These are phyloP conservation scores for Hydnum rufescens DNA, from an alignment of 768 basidiomycete species.

Conservation along the genomic window DNA sequence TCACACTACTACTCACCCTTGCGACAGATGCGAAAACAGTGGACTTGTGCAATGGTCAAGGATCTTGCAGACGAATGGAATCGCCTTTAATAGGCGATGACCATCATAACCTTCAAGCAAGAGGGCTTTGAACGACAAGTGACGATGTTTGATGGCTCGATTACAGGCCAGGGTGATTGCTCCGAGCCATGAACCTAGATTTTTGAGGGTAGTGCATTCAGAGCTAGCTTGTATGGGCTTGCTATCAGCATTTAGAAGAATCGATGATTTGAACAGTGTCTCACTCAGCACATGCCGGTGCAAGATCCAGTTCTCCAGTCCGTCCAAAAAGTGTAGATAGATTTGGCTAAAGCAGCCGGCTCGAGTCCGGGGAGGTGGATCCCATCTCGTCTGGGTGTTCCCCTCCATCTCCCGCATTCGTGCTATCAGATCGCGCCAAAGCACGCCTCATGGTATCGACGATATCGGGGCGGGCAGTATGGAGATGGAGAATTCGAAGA, in stretches of 20 bases:
- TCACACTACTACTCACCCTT: slow-evolving; percentile 98
- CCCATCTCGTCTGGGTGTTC: background rate
- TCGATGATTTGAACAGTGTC: slow-evolving; percentile 71
- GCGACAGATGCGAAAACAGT: slow-evolving; percentile 92
- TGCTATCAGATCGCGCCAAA: slow-evolving; percentile 27
- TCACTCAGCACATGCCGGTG: slow-evolving; percentile 91
- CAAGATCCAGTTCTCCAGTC: too few species aligned
- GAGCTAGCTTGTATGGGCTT: slow-evolving; percentile 49
- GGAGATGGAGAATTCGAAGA: slow-evolving; percentile 67
- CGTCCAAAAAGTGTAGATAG: slow-evolving; percentile 85
- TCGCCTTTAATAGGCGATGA: slow-evolving; percentile 77
- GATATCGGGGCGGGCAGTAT: slow-evolving; percentile 71
- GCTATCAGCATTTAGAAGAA: slow-evolving; percentile 67
- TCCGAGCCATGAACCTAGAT: slow-evolving; percentile 89
- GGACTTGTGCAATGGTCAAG: slow-evolving; percentile 75
- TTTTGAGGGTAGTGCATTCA: slow-evolving; percentile 30
- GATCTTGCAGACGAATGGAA: slow-evolving; percentile 95
- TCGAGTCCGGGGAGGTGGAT: slow-evolving; percentile 7
- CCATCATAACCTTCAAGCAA: slow-evolving; percentile 88
- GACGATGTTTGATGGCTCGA: slow-evolving; percentile 79
- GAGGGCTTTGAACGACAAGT: slow-evolving; percentile 94
- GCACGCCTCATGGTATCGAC: slow-evolving; percentile 49
- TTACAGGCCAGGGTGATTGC: slow-evolving; percentile 83
- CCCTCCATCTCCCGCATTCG: background rate
- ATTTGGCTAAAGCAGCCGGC: slow-evolving; percentile 36